A percentile compares a stretch with the other conserved stretches of the same genome.
phyloP scores from a whole-genome alignment of 208 protist genomes.

The Wallacemonas sp. region DNA sequence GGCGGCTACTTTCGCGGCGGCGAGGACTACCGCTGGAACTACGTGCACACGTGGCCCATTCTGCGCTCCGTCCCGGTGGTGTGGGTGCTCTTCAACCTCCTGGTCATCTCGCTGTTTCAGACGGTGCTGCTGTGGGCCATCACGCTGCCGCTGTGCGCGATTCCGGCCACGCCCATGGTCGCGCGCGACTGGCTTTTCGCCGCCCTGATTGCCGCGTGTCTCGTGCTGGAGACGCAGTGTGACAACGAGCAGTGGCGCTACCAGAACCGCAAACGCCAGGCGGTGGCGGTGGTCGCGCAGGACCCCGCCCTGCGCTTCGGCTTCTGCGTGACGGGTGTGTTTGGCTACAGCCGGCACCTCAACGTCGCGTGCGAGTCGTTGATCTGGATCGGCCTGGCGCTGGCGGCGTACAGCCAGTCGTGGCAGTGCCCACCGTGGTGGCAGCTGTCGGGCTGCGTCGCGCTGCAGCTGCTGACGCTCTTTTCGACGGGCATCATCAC shows the following conservation, averaged over 20 bases:
- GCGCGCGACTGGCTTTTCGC: constrained; percentile 41
- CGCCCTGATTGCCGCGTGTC: constrained; percentile 26
- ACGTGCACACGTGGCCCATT: constrained; percentile 53
- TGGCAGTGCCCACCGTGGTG: constrained; percentile 34
- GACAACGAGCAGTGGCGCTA: constrained; percentile 83
- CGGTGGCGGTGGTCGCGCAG: not conserved
- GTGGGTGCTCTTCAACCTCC: constrained; percentile 75
- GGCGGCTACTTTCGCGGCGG: constrained; percentile 70
- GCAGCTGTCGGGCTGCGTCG: constrained; percentile 46
- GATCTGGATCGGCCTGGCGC: constrained; percentile 60
- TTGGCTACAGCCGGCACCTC: constrained; percentile 75
- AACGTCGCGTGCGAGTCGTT: constrained; percentile 75
- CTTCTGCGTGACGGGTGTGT: constrained; percentile 73
- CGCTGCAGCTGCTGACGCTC: constrained; percentile 41
- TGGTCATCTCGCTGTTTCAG: constrained; percentile 69
- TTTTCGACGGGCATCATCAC: constrained; percentile 63
- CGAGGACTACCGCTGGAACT: constrained; percentile 80
- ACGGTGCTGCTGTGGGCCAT: constrained; percentile 76
- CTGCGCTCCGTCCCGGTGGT: constrained; percentile 21
- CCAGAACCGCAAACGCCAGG: constrained; percentile 46
- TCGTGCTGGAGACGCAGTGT: constrained; percentile 56
- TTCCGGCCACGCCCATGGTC: constrained; percentile 30
- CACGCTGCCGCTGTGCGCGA: constrained; percentile 54
- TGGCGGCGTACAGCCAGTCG: constrained; percentile 33
- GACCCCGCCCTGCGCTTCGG: constrained; percentile 37